Percentiles rank a stretch among this genome's conserved stretches.
These are phyloP conservation scores for Capsicum baccatum DNA, from an alignment of 257 asterid genomes.

Conservation along the genomic window DNA sequence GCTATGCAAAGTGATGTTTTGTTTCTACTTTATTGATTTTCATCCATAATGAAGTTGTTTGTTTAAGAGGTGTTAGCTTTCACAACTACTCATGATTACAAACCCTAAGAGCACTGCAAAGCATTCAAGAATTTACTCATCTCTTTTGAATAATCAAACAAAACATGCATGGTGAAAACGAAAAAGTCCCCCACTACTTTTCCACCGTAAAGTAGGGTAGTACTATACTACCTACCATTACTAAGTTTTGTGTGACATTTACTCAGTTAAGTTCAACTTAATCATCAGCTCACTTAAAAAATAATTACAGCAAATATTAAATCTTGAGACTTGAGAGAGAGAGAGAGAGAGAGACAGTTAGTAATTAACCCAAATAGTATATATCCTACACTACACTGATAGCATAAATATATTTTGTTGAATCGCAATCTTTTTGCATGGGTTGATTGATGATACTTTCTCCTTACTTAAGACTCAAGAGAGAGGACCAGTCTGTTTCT, in stretches of 20 bases:
- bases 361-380: too few relatives aligned
- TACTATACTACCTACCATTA: too few relatives aligned
- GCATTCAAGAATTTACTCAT: slow-evolving; percentile 45
- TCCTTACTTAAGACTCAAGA: slow-evolving; percentile 30
- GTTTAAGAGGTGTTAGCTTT: slow-evolving; percentile 44
- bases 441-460: slow-evolving; percentile 49
- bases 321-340: too few relatives aligned
- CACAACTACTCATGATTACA: slow-evolving; percentile 63
- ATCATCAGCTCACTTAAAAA: too few relatives aligned
- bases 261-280: too few relatives aligned
- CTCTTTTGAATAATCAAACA: slow-evolving; percentile 31
- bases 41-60: background rate
- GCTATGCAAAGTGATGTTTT: background rate
- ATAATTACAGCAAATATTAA: too few relatives aligned
- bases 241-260: too few relatives aligned
- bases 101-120: slow-evolving; percentile 62
- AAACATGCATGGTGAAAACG: slow-evolving; percentile 38
- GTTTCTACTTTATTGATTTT: background rate
- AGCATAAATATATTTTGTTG: background rate
- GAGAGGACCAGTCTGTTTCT: background rate
- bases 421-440: slow-evolving; percentile 41
- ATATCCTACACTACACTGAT: too few relatives aligned
- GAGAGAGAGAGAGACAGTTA: too few relatives aligned
- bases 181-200: slow-evolving; percentile 38
- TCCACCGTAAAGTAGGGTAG: slow-evolving; percentile 70